These are phyloP conservation scores for Saitozyma podzolica DNA, from an alignment of 768 basidiomycete species.

Conservation along the genomic window DNA sequence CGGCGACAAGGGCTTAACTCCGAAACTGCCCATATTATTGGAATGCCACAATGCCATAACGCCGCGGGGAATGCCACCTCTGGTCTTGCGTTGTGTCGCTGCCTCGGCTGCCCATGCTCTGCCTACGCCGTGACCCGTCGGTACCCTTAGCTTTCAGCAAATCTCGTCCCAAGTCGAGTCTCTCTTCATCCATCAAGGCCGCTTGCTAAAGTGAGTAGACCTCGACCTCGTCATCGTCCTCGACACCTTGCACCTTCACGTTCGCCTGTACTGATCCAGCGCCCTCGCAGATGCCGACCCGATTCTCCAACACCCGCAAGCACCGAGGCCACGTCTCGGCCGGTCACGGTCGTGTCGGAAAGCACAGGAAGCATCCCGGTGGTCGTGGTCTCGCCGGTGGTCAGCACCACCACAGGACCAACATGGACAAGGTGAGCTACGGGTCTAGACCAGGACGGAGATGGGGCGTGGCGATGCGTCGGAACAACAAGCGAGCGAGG, in stretches of 20 bases:
- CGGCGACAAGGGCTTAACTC: too few species aligned
- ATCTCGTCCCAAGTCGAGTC: too few species aligned
- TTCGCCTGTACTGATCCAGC: neutral
- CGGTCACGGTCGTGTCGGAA: slow-evolving; percentile 99
- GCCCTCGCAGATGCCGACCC: slow-evolving; percentile 77
- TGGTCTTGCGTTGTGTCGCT: too few species aligned
- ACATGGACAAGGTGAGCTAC: slow-evolving; percentile 74
- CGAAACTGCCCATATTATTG: too few species aligned
- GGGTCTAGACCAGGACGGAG: neutral
- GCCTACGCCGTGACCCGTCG: too few species aligned
- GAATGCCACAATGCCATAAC: too few species aligned
- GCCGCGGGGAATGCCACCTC: too few species aligned
- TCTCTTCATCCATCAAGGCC: slow-evolving; percentile 16
- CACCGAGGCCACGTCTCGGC: slow-evolving; percentile 99
- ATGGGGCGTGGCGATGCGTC: neutral
- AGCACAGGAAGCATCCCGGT: slow-evolving; percentile 99
- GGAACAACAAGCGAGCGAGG: slow-evolving; percentile 1
- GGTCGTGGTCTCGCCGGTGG: slow-evolving; percentile 99
- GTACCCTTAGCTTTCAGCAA: too few species aligned
- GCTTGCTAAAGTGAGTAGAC: slow-evolving; percentile 25
- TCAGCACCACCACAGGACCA: slow-evolving; percentile 98
- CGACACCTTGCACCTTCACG: too few species aligned
- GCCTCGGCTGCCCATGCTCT: too few species aligned
- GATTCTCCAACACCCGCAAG: slow-evolving; percentile 95
- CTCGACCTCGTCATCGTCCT: too few species aligned